Percentiles rank a stretch among this genome's conserved stretches.
These are phyloP conservation scores for Fistulina hepatica DNA, from an alignment of 1,284 basidiomycete genomes.

Conservation along the genomic window DNA sequence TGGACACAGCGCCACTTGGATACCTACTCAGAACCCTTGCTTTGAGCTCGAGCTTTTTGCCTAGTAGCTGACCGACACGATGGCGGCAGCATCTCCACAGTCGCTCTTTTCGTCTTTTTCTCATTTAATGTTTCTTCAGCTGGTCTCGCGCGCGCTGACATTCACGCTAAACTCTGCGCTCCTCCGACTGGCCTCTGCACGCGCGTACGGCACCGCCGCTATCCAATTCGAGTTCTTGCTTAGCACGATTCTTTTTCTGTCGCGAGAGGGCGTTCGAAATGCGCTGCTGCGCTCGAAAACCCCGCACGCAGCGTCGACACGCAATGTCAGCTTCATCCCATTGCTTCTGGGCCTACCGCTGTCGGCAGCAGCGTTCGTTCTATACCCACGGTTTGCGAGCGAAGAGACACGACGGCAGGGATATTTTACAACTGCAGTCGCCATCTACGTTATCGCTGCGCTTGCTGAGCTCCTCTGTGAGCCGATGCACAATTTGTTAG, in stretches of 20 bases:
- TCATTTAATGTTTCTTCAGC: constrained; percentile 80
- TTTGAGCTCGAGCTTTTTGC: too few species aligned
- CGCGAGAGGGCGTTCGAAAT: constrained; percentile 84
- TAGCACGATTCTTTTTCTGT: constrained; percentile 85
- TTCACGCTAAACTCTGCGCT: constrained; percentile 84
- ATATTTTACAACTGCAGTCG: constrained; percentile 52
- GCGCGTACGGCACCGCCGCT: constrained; percentile 77
- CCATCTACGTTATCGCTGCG: constrained; percentile 64
- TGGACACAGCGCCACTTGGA: too few species aligned
- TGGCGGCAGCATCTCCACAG: neutral
- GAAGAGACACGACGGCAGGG: constrained; percentile 47
- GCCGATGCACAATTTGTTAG: constrained; percentile 69
- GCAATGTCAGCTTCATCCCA: constrained; percentile 4
- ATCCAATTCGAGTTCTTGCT: constrained; percentile 77
- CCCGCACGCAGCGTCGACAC: constrained; percentile 11
- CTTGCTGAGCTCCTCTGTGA: constrained; percentile 72
- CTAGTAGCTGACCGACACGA: too few species aligned
- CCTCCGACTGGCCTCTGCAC: constrained; percentile 75
- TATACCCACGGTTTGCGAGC: constrained; percentile 40
- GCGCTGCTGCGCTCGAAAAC: constrained; percentile 47
- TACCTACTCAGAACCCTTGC: too few species aligned
- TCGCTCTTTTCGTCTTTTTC: constrained; percentile 45
- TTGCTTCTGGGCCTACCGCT: constrained; percentile 45
- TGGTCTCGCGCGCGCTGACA: constrained; percentile 75
- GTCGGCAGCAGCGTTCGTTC: constrained; percentile 30